Evolutionary conservation across 148 eudicot species (phyloP).

Genomic region (Arctostaphylos glauca): DNA sequence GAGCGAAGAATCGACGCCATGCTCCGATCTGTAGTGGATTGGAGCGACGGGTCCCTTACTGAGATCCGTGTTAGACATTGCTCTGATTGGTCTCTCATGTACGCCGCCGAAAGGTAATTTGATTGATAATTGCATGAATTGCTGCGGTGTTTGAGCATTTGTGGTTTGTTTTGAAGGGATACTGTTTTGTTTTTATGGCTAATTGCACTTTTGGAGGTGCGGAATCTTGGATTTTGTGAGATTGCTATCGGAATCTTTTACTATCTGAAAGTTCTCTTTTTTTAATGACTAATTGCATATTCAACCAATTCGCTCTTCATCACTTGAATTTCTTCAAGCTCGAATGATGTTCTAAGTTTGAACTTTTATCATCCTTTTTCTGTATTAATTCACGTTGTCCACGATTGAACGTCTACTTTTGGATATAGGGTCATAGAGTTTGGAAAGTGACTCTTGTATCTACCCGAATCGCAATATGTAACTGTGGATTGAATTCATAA

Average conservation of each 20-base stretch:
- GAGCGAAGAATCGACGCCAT: slow-evolving; percentile 61
- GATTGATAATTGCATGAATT: neutral
- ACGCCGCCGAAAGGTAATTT: slow-evolving; percentile 61
- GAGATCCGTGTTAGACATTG: slow-evolving; percentile 79
- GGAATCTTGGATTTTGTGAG: too few relatives aligned
- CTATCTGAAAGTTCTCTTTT: too few relatives aligned
- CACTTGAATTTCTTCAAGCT: neutral
- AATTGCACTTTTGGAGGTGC: neutral
- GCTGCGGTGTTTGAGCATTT: neutral
- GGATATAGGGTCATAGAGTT: too few relatives aligned
- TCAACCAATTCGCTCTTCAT: neutral
- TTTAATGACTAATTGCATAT: too few relatives aligned
- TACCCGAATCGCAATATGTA: too few relatives aligned
- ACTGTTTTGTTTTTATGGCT: neutral
- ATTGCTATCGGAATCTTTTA: too few relatives aligned
- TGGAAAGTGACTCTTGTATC: too few relatives aligned
- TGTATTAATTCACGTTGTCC: neutral
- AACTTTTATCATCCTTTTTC: neutral
- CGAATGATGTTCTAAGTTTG: neutral
- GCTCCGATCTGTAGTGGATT: slow-evolving; percentile 52
- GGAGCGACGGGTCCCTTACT: slow-evolving; percentile 56
- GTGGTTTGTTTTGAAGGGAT: neutral
- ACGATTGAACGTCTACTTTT: too few relatives aligned
- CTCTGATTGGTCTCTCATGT: slow-evolving; percentile 62
- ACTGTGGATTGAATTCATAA: too few relatives aligned